Percentiles rank a stretch among this genome's conserved stretches.
Evolutionary conservation across 2,329 filamentous ascomycete genomes (phyloP).

Genomic region (Teratosphaeria nubilosa): DNA sequence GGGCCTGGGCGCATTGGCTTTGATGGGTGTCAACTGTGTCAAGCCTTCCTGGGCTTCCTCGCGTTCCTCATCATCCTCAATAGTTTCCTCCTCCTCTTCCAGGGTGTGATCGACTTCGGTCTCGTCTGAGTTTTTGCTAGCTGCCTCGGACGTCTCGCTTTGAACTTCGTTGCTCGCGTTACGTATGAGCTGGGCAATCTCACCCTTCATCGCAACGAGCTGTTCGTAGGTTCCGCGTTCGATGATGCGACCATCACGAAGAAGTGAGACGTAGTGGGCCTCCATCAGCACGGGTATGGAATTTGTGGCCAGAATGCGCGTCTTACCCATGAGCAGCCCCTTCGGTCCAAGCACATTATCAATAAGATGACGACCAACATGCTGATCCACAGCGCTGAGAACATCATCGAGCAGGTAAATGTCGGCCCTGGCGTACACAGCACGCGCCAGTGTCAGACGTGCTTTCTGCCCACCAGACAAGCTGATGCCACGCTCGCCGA

Average conservation of each 20-base stretch:
- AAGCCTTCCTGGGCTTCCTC: slow-evolving; percentile 60
- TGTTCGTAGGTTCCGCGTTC: slow-evolving; percentile 88
- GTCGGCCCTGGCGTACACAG: slow-evolving; percentile 94
- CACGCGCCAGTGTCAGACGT: slow-evolving; percentile 78
- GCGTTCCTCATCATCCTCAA: slow-evolving; percentile 43
- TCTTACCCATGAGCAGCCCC: slow-evolving; percentile 75
- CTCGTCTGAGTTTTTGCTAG: slow-evolving; percentile 35
- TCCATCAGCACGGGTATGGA: slow-evolving; percentile 84
- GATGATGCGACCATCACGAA: slow-evolving; percentile 71
- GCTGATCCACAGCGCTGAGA: slow-evolving; percentile 93
- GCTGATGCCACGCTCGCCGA: slow-evolving; percentile 93
- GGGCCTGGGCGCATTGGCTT: slow-evolving; percentile 40
- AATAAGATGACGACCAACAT: slow-evolving; percentile 90
- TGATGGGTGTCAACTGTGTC: slow-evolving; percentile 68
- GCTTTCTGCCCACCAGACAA: slow-evolving; percentile 94
- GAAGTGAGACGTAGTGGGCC: slow-evolving; percentile 76
- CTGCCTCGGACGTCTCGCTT: slow-evolving; percentile 10
- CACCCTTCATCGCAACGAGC: slow-evolving; percentile 85
- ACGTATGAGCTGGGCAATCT: slow-evolving; percentile 74
- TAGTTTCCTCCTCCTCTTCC: slow-evolving; percentile 29
- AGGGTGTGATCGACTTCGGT: slow-evolving; percentile 17
- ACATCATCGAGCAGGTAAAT: slow-evolving; percentile 92
- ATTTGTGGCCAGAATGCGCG: slow-evolving; percentile 87
- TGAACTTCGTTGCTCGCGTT: slow-evolving; percentile 51
- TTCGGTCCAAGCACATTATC: slow-evolving; percentile 82